Base-by-base conservation (phyloP, 2,329 filamentous ascomycete species). In the Fusarium longipes region DNA sequence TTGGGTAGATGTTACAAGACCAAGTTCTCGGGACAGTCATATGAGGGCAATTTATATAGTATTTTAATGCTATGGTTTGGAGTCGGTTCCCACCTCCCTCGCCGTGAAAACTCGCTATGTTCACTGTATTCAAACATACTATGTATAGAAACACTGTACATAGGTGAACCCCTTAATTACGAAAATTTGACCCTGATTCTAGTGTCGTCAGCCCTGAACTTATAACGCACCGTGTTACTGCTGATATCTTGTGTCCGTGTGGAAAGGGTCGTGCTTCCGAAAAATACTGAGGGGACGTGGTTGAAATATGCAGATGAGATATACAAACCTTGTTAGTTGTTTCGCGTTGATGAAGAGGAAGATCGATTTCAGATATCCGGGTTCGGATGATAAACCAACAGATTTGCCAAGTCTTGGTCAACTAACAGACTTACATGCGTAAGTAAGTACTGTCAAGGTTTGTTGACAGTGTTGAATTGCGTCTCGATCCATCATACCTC, bases 121-220 rank as follows among this genome's bases (percentile, higher is more conserved):
- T 9, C 10, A 63, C 47, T 49, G 63, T 63, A 53, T 42, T 29
- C 36, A 33, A 44, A 50, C 36, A 14, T 29, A 24, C 12, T 40
- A 40, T 40, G n/a, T 38, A 36, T 35, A 40, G 38, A 24, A 44
- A 35, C 42, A 57, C 50, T 62, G 54, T 65, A 56, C 29, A 38
- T 27, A 38, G 6, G 11, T 18, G 18, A 49, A 17, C 33, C 35
- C 54, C 42, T 15, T 45, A 7, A 10, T 15, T 45, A 7, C 8
- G 20, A 25, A 40, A 66, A 67, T 33, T 67, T 48, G 45, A 47
- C 30, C 51, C 18, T 53, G 55, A 48, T 44, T 33, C 48, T 51
- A 43, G 43, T 48, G 64, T 67, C 60, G 50, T 65, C 60, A 68
- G 64, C 65, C 24, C 45, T 67, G 52, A 54, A 35, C 57, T 65